Conservation (phyloP, 2,329 filamentous ascomycete species). For the Alternaria ethzedia region DNA sequence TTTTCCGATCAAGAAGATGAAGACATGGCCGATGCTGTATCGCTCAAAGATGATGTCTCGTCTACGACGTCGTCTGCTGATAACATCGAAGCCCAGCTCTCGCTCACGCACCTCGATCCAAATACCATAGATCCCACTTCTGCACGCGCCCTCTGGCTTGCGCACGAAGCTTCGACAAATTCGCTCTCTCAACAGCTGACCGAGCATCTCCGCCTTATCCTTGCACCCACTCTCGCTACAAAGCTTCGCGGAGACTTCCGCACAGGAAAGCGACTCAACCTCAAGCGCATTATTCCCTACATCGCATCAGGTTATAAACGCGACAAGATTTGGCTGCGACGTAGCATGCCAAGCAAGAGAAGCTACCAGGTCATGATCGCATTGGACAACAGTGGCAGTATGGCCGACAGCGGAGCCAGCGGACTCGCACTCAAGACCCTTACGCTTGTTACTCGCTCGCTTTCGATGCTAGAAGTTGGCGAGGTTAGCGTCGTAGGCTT, state of each 20-base stretch:
- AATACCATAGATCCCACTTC: constrained; percentile 55
- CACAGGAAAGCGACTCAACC: constrained; percentile 96
- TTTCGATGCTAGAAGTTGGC: constrained; percentile 92
- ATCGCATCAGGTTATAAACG: constrained; percentile 98
- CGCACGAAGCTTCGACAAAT: constrained; percentile 84
- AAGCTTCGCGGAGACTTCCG: constrained; percentile 97
- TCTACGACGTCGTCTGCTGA: constrained; percentile 45
- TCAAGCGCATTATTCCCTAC: constrained; percentile 99
- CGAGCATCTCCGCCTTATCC: constrained; percentile 92
- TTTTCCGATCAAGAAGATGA: constrained; percentile 42
- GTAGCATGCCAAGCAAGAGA: constrained; percentile 88
- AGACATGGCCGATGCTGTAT: constrained; percentile 46
- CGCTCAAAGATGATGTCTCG: constrained; percentile 46
- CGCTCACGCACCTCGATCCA: constrained; percentile 70
- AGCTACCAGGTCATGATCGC: constrained; percentile 97
- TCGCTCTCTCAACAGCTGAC: constrained; percentile 87
- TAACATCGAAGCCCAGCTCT: constrained; percentile 66
- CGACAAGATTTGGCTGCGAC: constrained; percentile 99
- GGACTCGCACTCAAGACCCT: constrained; percentile 90
- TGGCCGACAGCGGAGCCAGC: constrained; percentile 81
- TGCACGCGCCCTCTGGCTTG: constrained; percentile 79
- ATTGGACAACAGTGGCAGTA: constrained; percentile 92
- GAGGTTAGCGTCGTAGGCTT: constrained; percentile 93
- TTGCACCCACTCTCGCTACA: constrained; percentile 91
- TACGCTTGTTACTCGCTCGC: constrained; percentile 83